Base-by-base conservation (phyloP, 352 stramenopile species). In the Phytopythium aichiense region DNA sequence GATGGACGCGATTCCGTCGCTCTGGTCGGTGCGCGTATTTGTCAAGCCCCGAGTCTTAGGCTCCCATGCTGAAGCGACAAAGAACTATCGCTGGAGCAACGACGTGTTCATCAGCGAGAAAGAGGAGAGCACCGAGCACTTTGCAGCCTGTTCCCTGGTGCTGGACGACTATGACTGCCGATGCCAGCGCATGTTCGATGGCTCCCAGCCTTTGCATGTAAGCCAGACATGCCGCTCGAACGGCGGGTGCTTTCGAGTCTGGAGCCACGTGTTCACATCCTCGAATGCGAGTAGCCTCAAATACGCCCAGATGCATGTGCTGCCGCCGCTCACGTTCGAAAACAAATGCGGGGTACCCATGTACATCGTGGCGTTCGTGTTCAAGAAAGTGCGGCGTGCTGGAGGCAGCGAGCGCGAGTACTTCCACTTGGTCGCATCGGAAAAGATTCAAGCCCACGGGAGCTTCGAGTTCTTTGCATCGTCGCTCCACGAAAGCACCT, bases 121-220 rank as follows among this genome's bases (percentile, higher is more conserved):
- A 42, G 78, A 90, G 58, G 74, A 81, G 15, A 78, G 59, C n/a
- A 73, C 64, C 2, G 71, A 91, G n/a, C 74, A 75, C 31, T 76
- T 86, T 22, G 83, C 84, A 1, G 76, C 80, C 2, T 92, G 81
- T 48, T 89, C 81, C 9, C 70, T 90, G 1, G 68, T 89, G 33
- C 66, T 91, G 0, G 79, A 86, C 28, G 84, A 93, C 49, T 91
- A 87, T 23, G 76, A 84, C 20, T 95, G 86, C 60, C 72, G 74
- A 31, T 95, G 86, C 52, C 80, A 89, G 60, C 81, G 83, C 35
- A 91, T 91, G 79, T 84, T 93, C 55, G 82, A 91, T 31, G 80
- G 80, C 48, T 86, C 84, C 4, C 68, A 89, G 33, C 81, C 81
- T 53, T 71, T 93, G 25, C 81, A 93, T 45, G 73, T 87, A 7